Evolutionary conservation across 2,329 filamentous ascomycete genomes (phyloP).

Genomic region (Ophiostoma australiae): DNA sequence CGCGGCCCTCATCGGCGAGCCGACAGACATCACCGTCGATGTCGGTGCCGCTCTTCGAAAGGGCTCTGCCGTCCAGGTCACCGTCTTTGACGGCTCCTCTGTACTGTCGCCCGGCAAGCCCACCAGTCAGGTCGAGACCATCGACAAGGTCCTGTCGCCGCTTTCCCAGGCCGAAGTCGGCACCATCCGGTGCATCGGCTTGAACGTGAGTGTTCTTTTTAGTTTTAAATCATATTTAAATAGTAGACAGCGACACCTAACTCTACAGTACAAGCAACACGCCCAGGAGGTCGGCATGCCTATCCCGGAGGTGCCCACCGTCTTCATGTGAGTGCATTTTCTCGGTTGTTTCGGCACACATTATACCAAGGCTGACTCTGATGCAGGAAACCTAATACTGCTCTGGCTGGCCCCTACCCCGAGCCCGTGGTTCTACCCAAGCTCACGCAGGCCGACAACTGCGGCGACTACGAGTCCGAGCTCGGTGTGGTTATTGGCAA

Average conservation of each 20-base stretch:
- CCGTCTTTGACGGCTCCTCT: constrained; percentile 54
- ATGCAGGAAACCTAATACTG: constrained; percentile 33
- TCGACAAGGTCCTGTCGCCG: constrained; percentile 49
- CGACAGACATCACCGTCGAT: constrained; percentile 48
- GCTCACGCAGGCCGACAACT: constrained; percentile 43
- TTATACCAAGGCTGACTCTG: neutral
- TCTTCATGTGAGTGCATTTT: constrained; percentile 38
- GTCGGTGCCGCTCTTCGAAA: constrained; percentile 54
- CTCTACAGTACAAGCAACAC: constrained; percentile 40
- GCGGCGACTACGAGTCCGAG: constrained; percentile 42
- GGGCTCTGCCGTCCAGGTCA: constrained; percentile 52
- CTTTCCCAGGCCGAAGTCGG: constrained; percentile 47
- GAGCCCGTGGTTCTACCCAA: constrained; percentile 47
- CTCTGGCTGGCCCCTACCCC: constrained; percentile 44
- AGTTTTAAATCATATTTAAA: neutral
- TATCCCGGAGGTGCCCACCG: constrained; percentile 50
- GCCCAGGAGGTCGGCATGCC: constrained; percentile 49
- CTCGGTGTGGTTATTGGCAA: constrained; percentile 29
- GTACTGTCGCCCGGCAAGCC: constrained; percentile 50
- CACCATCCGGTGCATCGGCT: constrained; percentile 54
- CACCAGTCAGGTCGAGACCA: constrained; percentile 44
- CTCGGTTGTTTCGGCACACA: neutral
- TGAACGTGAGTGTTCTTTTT: constrained; percentile 38
- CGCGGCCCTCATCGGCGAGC: constrained; percentile 53
- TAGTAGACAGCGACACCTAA: neutral